Conservation (phyloP, 352 stramenopile genomes). For the Pythium oligandrum region DNA sequence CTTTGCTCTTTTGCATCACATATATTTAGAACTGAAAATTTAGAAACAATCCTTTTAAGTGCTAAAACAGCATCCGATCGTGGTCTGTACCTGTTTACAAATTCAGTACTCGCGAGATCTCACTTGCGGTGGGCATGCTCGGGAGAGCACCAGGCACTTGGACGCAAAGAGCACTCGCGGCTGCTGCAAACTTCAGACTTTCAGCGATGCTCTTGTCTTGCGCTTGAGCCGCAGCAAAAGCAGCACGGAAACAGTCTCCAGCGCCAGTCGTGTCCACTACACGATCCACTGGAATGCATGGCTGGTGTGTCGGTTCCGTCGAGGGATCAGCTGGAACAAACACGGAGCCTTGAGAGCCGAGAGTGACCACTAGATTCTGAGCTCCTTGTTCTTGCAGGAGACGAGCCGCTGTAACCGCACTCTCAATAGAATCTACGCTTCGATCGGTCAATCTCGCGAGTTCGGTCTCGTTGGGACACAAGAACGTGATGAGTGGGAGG, state of each 20-base stretch:
- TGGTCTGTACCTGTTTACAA: not conserved
- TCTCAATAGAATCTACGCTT: conserved; percentile 31
- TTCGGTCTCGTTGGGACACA: conserved; percentile 82
- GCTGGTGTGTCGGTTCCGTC: conserved; percentile 33
- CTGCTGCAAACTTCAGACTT: conserved; percentile 46
- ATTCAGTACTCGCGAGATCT: conserved; percentile 27
- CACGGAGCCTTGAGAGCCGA: conserved; percentile 61
- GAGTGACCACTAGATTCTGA: conserved; percentile 58
- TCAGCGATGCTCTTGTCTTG: conserved; percentile 41
- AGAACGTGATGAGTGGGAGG: conserved; percentile 47
- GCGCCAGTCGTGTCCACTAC: conserved; percentile 80
- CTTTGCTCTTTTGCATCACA: not conserved
- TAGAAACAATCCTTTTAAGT: not conserved
- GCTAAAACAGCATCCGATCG: not conserved
- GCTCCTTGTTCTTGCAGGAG: conserved; percentile 43
- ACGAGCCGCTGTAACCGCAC: conserved; percentile 50
- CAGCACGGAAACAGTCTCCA: conserved; percentile 71
- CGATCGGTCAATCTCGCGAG: conserved; percentile 39
- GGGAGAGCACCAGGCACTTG: conserved; percentile 56
- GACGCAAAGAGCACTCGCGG: conserved; percentile 65
- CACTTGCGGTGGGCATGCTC: conserved; percentile 48
- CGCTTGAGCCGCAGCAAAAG: conserved; percentile 58
- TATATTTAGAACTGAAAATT: not conserved
- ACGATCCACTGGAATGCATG: conserved; percentile 43
- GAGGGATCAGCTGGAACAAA: conserved; percentile 38